Evolutionary conservation across 805 yeast genomes (phyloP).

Genomic region (Yarrowia sp.): DNA sequence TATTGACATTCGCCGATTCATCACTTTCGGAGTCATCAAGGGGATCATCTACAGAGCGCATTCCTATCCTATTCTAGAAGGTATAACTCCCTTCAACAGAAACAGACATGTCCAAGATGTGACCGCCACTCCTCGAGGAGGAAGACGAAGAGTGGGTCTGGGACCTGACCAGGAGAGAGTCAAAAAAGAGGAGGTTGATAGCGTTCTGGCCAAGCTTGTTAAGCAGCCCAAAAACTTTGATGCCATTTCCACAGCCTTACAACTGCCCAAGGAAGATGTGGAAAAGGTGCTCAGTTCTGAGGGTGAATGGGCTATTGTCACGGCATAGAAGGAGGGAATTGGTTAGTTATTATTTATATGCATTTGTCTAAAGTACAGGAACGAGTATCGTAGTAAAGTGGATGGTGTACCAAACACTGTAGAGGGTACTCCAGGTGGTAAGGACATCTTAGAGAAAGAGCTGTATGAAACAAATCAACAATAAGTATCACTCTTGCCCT

Average conservation of each 20-base stretch:
- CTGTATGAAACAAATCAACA: slow-evolving; percentile 29
- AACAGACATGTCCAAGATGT: slow-evolving; percentile 9
- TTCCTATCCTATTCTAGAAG: slow-evolving; percentile 61
- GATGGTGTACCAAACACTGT: too few relatives aligned
- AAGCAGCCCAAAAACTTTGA: slow-evolving; percentile 35
- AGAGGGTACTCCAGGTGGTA: too few relatives aligned
- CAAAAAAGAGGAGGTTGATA: slow-evolving; percentile 28
- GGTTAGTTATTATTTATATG: slow-evolving; percentile 14
- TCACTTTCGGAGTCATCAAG: slow-evolving; percentile 80
- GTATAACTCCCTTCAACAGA: not conserved
- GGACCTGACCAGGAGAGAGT: slow-evolving; percentile 3
- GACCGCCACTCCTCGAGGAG: slow-evolving; percentile 4
- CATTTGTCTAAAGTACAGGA: not conserved
- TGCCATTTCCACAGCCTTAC: slow-evolving; percentile 63
- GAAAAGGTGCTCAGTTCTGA: slow-evolving; percentile 47
- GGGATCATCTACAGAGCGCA: slow-evolving; percentile 79
- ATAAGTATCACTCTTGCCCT: slow-evolving; percentile 35
- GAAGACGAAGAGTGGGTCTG: not conserved
- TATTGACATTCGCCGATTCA: slow-evolving; percentile 78
- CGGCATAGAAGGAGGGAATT: not conserved
- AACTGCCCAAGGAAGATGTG: slow-evolving; percentile 53
- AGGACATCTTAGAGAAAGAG: too few relatives aligned
- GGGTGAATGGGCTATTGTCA: slow-evolving; percentile 51
- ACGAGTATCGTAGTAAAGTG: too few relatives aligned
- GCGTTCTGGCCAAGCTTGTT: slow-evolving; percentile 28